phyloP scores from a whole-genome alignment of 2,329 filamentous ascomycete genomes.

The Xylaria sp. region DNA sequence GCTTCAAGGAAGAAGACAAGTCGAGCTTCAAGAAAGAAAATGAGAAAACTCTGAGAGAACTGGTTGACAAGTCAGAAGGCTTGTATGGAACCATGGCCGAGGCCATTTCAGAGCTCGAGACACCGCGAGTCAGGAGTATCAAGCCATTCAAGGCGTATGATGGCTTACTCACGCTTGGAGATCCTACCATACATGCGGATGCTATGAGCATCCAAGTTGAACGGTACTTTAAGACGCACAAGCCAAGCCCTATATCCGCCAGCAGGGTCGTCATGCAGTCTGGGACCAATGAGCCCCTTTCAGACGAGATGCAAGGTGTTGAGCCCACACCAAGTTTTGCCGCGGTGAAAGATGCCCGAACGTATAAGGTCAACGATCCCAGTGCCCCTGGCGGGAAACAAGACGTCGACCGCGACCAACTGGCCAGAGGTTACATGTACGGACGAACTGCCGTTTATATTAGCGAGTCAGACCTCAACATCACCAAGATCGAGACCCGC shows the following conservation, averaged over 20 bases:
- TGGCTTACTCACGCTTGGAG: conserved; percentile 73
- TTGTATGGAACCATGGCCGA: conserved; percentile 79
- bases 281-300: conserved; percentile 42
- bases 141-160: conserved; percentile 74
- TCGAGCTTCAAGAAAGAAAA: conserved; percentile 66
- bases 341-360: conserved; percentile 68
- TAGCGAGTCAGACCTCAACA: conserved; percentile 75
- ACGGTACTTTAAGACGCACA: conserved; percentile 80
- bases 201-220: conserved; percentile 82
- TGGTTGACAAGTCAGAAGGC: conserved; percentile 66
- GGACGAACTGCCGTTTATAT: conserved; percentile 89
- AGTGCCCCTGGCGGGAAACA: conserved; percentile 70
- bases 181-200: conserved; percentile 65
- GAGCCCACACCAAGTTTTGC: conserved; percentile 50
- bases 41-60: conserved; percentile 59
- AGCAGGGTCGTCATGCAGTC: conserved; percentile 63
- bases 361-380: conserved; percentile 75
- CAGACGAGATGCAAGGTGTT: conserved; percentile 46
- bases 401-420: conserved; percentile 73
- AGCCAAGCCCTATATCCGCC: conserved; percentile 67
- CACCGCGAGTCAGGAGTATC: conserved; percentile 69
- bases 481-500: conserved; percentile 78
- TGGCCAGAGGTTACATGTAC: conserved; percentile 93
- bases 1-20: conserved; percentile 90
- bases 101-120: conserved; percentile 73